Evolutionary conservation across 2,329 filamentous ascomycete species (phyloP).

Genomic region (Neonectria magnoliae): DNA sequence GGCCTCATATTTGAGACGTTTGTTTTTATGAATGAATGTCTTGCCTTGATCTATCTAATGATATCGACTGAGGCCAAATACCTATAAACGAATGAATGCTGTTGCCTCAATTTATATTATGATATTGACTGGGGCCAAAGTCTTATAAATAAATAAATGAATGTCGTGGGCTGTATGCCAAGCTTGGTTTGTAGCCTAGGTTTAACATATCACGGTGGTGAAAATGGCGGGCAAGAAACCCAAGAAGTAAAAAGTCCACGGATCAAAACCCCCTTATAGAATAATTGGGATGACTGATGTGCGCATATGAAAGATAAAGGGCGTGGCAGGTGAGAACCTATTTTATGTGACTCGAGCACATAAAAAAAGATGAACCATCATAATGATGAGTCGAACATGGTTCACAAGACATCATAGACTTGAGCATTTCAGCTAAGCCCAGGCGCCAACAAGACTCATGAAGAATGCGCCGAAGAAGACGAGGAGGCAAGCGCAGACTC

Average conservation of each 20-base stretch:
- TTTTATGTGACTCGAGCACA: not conserved
- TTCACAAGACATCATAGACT: not conserved
- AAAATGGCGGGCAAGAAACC: not conserved
- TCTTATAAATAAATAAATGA: not conserved
- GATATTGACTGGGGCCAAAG: too few relatives aligned
- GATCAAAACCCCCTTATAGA: not conserved
- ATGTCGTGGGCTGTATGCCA: not conserved
- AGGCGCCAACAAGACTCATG: constrained; percentile 73
- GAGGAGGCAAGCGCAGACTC: constrained; percentile 64
- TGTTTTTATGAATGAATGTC: not conserved
- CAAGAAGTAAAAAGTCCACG: not conserved
- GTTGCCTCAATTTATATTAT: too few relatives aligned
- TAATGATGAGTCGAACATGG: not conserved
- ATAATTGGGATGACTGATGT: not conserved
- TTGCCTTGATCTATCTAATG: too few relatives aligned
- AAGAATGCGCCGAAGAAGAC: constrained; percentile 68
- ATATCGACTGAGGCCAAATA: too few relatives aligned
- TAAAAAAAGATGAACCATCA: not conserved
- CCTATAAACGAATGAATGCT: too few relatives aligned
- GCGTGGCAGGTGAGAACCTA: not conserved
- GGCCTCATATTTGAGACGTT: too few relatives aligned
- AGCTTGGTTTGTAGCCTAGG: not conserved
- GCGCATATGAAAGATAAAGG: not conserved
- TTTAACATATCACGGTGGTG: not conserved
- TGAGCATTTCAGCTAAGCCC: constrained; percentile 56